A percentile compares a stretch with the other conserved stretches of the same genome.
These are phyloP conservation scores for Coemansia sp. DNA, from an alignment of 371 early-diverging fungal genomes.

Conservation along the genomic window DNA sequence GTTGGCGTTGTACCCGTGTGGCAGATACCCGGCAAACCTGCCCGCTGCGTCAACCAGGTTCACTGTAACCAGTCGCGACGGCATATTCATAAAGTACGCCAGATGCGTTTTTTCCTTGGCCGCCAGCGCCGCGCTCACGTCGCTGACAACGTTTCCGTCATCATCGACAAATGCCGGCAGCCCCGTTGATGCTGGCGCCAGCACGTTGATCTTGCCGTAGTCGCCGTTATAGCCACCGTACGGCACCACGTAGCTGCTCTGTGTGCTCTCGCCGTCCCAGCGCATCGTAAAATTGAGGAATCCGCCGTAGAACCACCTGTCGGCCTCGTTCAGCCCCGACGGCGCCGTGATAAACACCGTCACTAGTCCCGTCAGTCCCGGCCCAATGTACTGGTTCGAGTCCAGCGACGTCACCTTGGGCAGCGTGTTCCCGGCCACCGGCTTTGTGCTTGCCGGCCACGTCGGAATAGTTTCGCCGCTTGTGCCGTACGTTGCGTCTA, in stretches of 20 bases:
- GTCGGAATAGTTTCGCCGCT: neutral
- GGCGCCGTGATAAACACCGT: slow-evolving; percentile 34
- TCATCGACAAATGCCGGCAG: slow-evolving; percentile 10
- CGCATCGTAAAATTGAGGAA: slow-evolving; percentile 16
- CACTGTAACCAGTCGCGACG: neutral
- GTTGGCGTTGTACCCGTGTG: slow-evolving; percentile 10
- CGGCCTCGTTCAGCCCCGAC: slow-evolving; percentile 7
- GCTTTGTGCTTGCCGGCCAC: neutral
- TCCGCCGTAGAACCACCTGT: slow-evolving; percentile 43
- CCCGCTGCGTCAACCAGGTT: neutral
- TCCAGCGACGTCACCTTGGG: neutral
- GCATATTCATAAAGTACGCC: neutral
- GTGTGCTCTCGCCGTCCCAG: slow-evolving; percentile 7
- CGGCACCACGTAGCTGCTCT: slow-evolving; percentile 11
- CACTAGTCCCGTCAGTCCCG: neutral
- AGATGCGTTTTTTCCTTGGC: neutral
- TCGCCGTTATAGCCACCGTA: slow-evolving; percentile 37
- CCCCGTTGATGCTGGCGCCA: neutral
- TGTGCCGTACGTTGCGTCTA: neutral
- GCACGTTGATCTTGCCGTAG: slow-evolving; percentile 6
- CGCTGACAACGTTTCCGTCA: neutral
- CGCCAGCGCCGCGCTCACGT: neutral
- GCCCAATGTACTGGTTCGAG: neutral
- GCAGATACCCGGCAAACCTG: neutral
- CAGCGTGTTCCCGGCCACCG: neutral